Evolutionary conservation across 2,329 filamentous ascomycete genomes (phyloP).

Genomic region (Claviceps sorghi): DNA sequence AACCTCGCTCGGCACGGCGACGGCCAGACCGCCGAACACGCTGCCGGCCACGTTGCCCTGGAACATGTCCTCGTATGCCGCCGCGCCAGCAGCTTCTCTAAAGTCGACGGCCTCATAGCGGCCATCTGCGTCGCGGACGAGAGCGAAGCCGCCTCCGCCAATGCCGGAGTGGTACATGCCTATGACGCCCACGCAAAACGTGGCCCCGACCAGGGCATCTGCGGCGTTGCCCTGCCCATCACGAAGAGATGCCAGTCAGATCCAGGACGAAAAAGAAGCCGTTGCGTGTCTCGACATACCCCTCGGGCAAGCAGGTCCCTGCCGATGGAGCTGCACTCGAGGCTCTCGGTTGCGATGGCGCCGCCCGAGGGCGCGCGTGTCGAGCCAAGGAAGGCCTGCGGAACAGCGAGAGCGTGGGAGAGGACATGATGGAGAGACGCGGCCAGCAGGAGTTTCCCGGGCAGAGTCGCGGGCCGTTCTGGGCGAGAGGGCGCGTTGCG

Average conservation of each 20-base stretch:
- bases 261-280: too few relatives aligned
- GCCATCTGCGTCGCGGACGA: constrained; percentile 60
- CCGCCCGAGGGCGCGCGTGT: constrained; percentile 24
- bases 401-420: constrained; percentile 6
- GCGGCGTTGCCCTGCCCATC: constrained; percentile 51
- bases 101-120: constrained; percentile 80
- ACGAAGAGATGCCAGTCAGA: not conserved
- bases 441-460: constrained; percentile 1
- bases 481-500: not conserved
- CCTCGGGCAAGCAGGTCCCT: constrained; percentile 42
- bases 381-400: constrained; percentile 12
- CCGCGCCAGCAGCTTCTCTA: constrained; percentile 71
- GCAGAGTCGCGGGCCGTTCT: not conserved
- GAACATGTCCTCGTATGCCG: constrained; percentile 76
- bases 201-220: constrained; percentile 60
- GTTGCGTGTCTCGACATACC: constrained; percentile 19
- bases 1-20: constrained; percentile 59
- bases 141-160: constrained; percentile 81
- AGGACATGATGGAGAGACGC: constrained; percentile 1
- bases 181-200: constrained; percentile 60
- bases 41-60: constrained; percentile 52
- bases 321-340: constrained; percentile 55
- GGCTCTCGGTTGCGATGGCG: constrained; percentile 56
- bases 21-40: constrained; percentile 57
- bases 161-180: constrained; percentile 72